These are phyloP conservation scores for Penicillium carneum DNA, from an alignment of 2,329 filamentous ascomycete species.

Conservation along the genomic window DNA sequence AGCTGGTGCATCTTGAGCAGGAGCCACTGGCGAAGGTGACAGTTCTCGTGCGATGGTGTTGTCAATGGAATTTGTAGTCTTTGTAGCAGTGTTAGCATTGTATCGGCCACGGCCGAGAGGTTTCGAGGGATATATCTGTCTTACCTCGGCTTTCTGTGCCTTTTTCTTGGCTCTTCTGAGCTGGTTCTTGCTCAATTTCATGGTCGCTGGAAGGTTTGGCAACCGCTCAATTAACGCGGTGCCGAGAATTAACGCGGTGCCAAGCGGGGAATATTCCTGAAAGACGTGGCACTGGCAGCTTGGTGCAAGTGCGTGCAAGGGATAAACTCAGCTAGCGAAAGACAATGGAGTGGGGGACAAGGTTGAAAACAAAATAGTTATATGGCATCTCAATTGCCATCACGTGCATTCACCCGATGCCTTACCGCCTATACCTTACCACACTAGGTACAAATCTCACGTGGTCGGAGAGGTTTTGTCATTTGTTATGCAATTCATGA, in stretches of 20 bases:
- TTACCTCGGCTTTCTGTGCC: constrained; percentile 76
- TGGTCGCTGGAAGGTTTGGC: constrained; percentile 27
- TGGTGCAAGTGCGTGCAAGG: background rate
- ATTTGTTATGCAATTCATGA: background rate
- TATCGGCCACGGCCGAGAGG: background rate
- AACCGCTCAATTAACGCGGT: background rate
- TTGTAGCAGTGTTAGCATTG: constrained; percentile 26
- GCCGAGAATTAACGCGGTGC: background rate
- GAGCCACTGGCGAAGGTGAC: constrained; percentile 21
- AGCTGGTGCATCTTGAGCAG: constrained; percentile 44
- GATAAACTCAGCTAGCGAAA: background rate
- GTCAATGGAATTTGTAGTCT: constrained; percentile 21
- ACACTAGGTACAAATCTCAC: too few relatives aligned
- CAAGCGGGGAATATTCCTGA: background rate
- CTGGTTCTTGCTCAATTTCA: constrained; percentile 91
- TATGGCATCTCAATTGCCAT: background rate
- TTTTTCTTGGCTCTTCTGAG: constrained; percentile 93
- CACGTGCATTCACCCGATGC: background rate
- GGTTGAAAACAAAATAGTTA: background rate
- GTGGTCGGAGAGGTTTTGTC: background rate
- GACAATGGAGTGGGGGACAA: background rate
- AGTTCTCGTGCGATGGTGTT: constrained; percentile 14
- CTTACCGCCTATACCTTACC: background rate
- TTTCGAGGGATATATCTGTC: constrained; percentile 16
- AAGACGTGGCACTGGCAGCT: background rate